Base-by-base conservation (phyloP, 495 filamentous ascomycete genomes). In the Ramalina peruviana region DNA sequence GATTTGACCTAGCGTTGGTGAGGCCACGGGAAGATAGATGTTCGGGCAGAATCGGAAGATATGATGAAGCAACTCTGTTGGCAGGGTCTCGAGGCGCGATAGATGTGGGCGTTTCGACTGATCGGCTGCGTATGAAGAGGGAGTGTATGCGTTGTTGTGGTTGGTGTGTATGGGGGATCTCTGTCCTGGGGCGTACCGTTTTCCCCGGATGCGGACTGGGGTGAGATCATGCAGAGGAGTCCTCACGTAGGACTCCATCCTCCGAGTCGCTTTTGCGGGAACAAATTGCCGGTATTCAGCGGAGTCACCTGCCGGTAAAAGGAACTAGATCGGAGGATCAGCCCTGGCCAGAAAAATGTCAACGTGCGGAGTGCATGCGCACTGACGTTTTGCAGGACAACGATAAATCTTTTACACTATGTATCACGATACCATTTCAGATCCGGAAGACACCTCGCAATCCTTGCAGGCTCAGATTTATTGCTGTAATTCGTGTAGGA, bases 21-120 rank as follows among this genome's bases (percentile, higher is more conserved):
- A 75, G 4, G 68, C 60, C 16, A 65, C 62, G 7, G 73, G 67
- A 5, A 80, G 57, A 27, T 68, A 67, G 19, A 70, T 38, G 49
- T 79, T 75, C 52, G 72, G 44, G 19, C 69, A 64, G 42, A 71
- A 60, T 15, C 76, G 60, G 43, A 76, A 79, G 33, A 79, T 73
- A 44, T 64, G 58, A 56, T 78, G 69, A 30, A 80, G 60, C 9
- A 80, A 48, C 52, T 80, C 76, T 1, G 67, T 65, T 1, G 75
- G 76, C 1, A 80, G 60, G 11, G 55, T 53, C 54, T 79, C 76
- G 5, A 80, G 61, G 16, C 47, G 50, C 5, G 69, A 71, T 39
- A 11, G 30, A n/a, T 36, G 45, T 2, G 15, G 25, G 20, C 25
- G 20, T n/a, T 27, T 27, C 43, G 17, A 16, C 3, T 45, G 6